These are phyloP conservation scores for Schizosaccharomyces osmophilus DNA, from an alignment of 805 yeast species.

Conservation along the genomic window DNA sequence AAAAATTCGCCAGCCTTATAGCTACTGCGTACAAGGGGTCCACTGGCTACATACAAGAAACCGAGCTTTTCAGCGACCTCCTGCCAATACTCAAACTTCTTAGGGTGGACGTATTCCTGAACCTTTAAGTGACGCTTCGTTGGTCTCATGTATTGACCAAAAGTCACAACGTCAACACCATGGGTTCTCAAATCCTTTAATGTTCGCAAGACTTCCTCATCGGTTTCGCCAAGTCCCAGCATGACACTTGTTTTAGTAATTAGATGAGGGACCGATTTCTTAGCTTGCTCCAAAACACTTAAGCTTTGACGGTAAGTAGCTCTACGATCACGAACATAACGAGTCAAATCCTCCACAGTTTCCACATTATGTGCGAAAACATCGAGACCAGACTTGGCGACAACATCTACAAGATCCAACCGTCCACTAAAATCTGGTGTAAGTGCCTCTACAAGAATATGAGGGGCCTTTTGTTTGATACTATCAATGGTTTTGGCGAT, in stretches of 20 bases:
- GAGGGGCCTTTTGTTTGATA: constrained; percentile 73
- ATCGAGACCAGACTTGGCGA: constrained; percentile 73
- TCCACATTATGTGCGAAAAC: constrained; percentile 94
- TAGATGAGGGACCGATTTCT: constrained; percentile 43
- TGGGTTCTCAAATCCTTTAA: constrained; percentile 50
- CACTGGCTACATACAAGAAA: constrained; percentile 86
- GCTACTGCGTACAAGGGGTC: constrained; percentile 87
- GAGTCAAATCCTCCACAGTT: constrained; percentile 86
- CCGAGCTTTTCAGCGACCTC: constrained; percentile 67
- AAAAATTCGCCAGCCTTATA: constrained; percentile 97
- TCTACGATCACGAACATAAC: constrained; percentile 83
- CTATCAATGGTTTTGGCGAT: constrained; percentile 64
- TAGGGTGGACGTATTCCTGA: constrained; percentile 82
- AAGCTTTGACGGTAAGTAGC: constrained; percentile 84
- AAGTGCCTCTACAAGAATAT: constrained; percentile 73
- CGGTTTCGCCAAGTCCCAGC: constrained; percentile 94
- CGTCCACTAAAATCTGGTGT: constrained; percentile 93
- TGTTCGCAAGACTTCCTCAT: constrained; percentile 61
- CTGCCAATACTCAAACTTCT: constrained; percentile 83
- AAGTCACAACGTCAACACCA: constrained; percentile 81
- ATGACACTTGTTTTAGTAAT: constrained; percentile 83
- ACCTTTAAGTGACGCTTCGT: constrained; percentile 97
- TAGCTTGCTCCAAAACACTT: constrained; percentile 56
- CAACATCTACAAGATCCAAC: constrained; percentile 45
- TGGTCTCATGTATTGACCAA: constrained; percentile 98